phyloP scores from a whole-genome alignment of 2,329 filamentous ascomycete genomes.

The Arthrobotrys pseudoclavata region DNA sequence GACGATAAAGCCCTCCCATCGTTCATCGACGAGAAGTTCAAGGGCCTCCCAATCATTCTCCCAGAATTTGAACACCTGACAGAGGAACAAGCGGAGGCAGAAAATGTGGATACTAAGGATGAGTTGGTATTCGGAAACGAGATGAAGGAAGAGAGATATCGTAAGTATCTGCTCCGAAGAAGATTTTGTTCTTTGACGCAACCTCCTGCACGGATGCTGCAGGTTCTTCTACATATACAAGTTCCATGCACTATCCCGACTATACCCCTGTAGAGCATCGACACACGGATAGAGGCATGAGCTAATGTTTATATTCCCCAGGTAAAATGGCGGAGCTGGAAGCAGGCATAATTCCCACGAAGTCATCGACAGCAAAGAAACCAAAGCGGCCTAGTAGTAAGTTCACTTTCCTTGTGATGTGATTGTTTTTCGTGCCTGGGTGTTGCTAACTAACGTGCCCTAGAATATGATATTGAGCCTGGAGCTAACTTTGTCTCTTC shows the following conservation, averaged over 20 bases:
- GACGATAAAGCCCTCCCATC: constrained; percentile 63
- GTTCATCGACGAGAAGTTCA: constrained; percentile 66
- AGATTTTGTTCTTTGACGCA: constrained; percentile 16
- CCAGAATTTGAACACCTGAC: constrained; percentile 77
- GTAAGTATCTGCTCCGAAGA: constrained; percentile 64
- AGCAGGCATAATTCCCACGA: constrained; percentile 57
- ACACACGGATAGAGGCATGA: constrained; percentile 5
- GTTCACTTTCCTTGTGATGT: constrained; percentile 1
- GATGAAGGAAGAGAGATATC: constrained; percentile 80
- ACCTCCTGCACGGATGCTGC: constrained; percentile 46
- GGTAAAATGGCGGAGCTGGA: constrained; percentile 59
- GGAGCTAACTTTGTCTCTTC: constrained; percentile 56
- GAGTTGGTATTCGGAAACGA: constrained; percentile 79
- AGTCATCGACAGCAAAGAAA: constrained; percentile 59
- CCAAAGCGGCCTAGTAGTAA: constrained; percentile 54
- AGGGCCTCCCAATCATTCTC: constrained; percentile 70
- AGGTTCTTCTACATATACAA: not conserved
- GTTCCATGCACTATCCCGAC: not conserved
- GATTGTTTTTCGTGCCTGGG: not conserved
- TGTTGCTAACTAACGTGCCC: not conserved
- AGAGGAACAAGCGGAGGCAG: constrained; percentile 74
- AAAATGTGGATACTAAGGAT: constrained; percentile 81
- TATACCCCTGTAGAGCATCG: not conserved
- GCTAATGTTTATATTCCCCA: constrained; percentile 30
- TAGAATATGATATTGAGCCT: constrained; percentile 58